Conservation (phyloP, 2,329 filamentous ascomycete species). For the Cladosporium sp. region DNA sequence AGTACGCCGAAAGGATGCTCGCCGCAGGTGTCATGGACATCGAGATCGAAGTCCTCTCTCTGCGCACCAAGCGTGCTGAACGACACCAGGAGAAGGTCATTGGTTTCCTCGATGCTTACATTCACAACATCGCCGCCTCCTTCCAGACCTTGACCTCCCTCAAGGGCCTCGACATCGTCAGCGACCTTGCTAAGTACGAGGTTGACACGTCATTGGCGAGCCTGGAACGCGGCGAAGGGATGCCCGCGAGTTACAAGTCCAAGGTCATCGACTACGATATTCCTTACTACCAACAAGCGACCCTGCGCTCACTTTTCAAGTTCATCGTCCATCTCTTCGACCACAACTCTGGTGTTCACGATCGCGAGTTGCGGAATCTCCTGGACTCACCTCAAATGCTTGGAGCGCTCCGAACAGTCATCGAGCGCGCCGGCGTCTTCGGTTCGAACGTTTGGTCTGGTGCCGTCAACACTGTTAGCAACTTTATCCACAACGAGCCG, state of each 20-base stretch:
- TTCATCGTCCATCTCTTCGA: conserved; percentile 95
- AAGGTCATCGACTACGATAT: conserved; percentile 87
- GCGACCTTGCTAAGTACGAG: conserved; percentile 76
- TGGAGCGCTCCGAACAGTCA: conserved; percentile 69
- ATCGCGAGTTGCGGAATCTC: conserved; percentile 82
- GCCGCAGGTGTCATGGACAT: conserved; percentile 84
- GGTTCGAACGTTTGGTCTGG: conserved; percentile 95
- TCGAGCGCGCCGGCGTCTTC: conserved; percentile 71
- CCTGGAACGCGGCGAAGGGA: conserved; percentile 63
- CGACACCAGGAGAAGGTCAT: conserved; percentile 78
- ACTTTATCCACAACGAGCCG: conserved; percentile 97
- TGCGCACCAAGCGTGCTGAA: conserved; percentile 75
- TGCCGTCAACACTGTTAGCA: conserved; percentile 82
- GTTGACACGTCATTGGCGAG: conserved; percentile 63
- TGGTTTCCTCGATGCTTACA: conserved; percentile 79
- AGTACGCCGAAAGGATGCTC: conserved; percentile 77
- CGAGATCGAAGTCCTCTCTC: conserved; percentile 77
- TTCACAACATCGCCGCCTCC: conserved; percentile 73
- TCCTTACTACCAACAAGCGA: conserved; percentile 88
- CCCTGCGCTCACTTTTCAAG: conserved; percentile 87
- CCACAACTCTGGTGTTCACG: conserved; percentile 74
- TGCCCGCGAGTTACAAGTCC: conserved; percentile 65
- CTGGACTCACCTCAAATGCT: conserved; percentile 88
- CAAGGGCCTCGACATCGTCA: conserved; percentile 81
- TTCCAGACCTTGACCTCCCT: conserved; percentile 76